phyloP scores from a whole-genome alignment of 108 stramenopile species.

The Licmophora abbreviata region DNA sequence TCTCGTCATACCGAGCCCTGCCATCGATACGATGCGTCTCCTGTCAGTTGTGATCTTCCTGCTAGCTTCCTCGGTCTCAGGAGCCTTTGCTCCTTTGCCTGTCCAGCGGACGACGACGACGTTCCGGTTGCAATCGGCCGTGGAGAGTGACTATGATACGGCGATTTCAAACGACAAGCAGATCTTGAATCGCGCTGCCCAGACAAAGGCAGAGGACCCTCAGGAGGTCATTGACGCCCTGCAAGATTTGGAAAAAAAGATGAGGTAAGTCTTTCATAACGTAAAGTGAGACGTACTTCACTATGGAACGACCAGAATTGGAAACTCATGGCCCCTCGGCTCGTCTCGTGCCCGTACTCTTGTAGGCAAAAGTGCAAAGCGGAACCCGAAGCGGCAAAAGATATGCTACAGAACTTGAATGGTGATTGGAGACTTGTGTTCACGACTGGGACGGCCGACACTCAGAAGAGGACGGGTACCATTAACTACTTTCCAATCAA shows the following conservation, averaged over 20 bases:
- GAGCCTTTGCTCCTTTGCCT: too few species aligned
- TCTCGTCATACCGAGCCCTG: too few species aligned
- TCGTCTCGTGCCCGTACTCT: too few species aligned
- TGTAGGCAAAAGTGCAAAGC: slow-evolving; percentile 35
- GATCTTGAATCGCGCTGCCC: slow-evolving; percentile 54
- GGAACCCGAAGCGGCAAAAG: slow-evolving; percentile 15
- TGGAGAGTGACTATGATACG: neutral
- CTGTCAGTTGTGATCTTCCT: too few species aligned
- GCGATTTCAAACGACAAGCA: slow-evolving; percentile 10
- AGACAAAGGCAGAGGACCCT: slow-evolving; percentile 70
- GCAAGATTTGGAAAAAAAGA: slow-evolving; percentile 54
- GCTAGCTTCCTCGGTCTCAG: too few species aligned
- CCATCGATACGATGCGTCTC: too few species aligned
- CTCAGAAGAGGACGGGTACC: slow-evolving; percentile 62
- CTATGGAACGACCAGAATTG: too few species aligned
- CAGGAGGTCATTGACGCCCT: slow-evolving; percentile 61
- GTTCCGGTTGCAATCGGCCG: too few species aligned
- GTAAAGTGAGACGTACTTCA: too few species aligned
- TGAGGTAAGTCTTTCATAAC: too few species aligned
- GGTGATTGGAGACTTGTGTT: slow-evolving; percentile 88
- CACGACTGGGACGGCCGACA: slow-evolving; percentile 83
- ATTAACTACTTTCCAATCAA: slow-evolving; percentile 90
- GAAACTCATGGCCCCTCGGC: too few species aligned
- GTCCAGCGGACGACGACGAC: too few species aligned
- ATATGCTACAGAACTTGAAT: slow-evolving; percentile 38